A percentile compares a stretch with the other conserved stretches of the same genome.
Evolutionary conservation across 257 asterid genomes (phyloP).

Genomic region (Linaria vulgaris): DNA sequence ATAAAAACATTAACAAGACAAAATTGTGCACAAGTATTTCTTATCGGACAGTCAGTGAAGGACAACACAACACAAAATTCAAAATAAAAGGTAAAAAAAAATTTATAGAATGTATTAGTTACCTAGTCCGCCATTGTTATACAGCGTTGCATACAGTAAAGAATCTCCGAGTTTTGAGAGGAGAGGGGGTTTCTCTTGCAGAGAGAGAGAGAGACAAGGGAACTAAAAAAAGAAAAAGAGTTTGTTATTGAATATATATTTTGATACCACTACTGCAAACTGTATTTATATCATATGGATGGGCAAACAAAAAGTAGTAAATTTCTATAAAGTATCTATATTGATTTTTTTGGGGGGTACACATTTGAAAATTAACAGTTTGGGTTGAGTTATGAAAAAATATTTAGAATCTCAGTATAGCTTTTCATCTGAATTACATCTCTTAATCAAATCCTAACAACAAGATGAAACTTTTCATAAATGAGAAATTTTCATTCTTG

Average conservation of each 20-base stretch:
- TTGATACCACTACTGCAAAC: conserved; percentile 14
- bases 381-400: too few relatives aligned
- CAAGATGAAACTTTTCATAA: too few relatives aligned
- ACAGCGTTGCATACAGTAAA: conserved; percentile 33
- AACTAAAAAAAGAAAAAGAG: conserved; percentile 2
- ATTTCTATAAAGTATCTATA: neutral
- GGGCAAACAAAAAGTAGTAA: conserved; percentile 17
- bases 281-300: conserved; percentile 25
- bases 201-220: conserved; percentile 16
- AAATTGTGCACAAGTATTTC: conserved; percentile 4
- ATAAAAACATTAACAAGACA: neutral
- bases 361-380: too few relatives aligned
- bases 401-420: too few relatives aligned
- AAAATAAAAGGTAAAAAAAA: conserved; percentile 8
- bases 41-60: conserved; percentile 24
- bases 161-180: conserved; percentile 28
- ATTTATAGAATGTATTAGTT: conserved; percentile 19
- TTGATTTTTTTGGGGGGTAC: too few relatives aligned
- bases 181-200: conserved; percentile 26
- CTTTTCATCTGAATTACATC: too few relatives aligned
- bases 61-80: conserved; percentile 21
- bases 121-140: conserved; percentile 46
- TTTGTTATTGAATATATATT: conserved; percentile 18
- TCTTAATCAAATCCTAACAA: too few relatives aligned
- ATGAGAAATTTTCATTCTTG: too few relatives aligned